Evolutionary conservation across 2,329 filamentous ascomycete genomes (phyloP).

Genomic region (Alternaria arbusti): DNA sequence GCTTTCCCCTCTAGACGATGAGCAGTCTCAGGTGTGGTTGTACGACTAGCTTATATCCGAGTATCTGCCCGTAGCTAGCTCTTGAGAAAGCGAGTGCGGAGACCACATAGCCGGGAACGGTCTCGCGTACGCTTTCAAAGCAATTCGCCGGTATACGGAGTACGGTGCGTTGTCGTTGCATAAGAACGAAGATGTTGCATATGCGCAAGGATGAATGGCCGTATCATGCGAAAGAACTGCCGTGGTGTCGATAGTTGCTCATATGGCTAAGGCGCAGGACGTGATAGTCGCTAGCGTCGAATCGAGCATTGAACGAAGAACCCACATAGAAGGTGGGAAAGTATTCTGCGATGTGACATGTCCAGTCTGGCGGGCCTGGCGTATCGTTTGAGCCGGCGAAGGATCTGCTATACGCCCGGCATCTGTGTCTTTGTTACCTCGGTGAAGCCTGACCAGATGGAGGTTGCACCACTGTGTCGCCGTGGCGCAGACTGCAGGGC

Average conservation of each 20-base stretch:
- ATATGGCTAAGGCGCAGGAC: not conserved
- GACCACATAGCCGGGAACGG: not conserved
- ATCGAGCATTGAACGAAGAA: not conserved
- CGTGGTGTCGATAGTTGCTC: not conserved
- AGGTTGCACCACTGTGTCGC: not conserved
- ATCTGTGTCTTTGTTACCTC: not conserved
- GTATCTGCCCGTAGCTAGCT: not conserved
- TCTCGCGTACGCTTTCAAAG: not conserved
- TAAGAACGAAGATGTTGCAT: not conserved
- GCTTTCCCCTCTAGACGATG: not conserved
- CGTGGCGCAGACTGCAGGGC: not conserved
- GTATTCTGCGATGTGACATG: not conserved
- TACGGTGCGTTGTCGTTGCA: not conserved
- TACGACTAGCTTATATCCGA: conserved; percentile 1
- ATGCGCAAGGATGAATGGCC: not conserved
- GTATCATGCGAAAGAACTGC: not conserved
- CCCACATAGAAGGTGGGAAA: not conserved
- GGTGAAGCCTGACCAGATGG: not conserved
- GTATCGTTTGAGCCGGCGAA: not conserved
- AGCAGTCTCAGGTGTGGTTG: not conserved
- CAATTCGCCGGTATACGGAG: not conserved
- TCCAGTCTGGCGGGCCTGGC: not conserved
- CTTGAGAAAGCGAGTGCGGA: not conserved
- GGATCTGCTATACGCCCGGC: not conserved
- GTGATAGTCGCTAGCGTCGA: not conserved